Conservation (phyloP, 1,139 yeast species). For the Kodamaea plutei region DNA sequence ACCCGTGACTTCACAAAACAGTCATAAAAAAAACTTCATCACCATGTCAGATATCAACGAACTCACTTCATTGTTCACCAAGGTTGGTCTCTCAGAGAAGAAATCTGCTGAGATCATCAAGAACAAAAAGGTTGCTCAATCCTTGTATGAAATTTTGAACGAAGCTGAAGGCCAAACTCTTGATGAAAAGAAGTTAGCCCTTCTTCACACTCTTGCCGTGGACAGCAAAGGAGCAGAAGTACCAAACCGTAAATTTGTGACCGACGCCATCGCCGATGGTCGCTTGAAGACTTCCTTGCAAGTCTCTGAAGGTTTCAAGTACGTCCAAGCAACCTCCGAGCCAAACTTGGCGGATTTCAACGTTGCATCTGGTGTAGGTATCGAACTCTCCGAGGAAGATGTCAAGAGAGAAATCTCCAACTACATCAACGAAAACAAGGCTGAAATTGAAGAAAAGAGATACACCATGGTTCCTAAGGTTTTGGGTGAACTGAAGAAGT, state of each 20-base stretch:
- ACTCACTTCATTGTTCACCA: conserved; percentile 43
- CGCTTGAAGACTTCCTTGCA: conserved; percentile 66
- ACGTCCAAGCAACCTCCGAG: conserved; percentile 49
- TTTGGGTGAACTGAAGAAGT: conserved; percentile 69
- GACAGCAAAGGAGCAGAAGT: conserved; percentile 48
- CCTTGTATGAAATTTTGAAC: conserved; percentile 57
- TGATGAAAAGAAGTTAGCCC: conserved; percentile 52
- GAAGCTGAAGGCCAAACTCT: conserved; percentile 23
- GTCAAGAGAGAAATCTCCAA: conserved; percentile 54
- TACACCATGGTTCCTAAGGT: conserved; percentile 73
- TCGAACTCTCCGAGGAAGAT: conserved; percentile 62
- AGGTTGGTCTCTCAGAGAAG: conserved; percentile 68
- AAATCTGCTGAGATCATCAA: conserved; percentile 72
- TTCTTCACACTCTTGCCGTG: conserved; percentile 75
- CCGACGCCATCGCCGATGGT: conserved; percentile 60
- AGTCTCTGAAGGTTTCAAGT: conserved; percentile 76
- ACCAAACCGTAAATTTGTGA: conserved; percentile 46
- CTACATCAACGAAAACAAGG: conserved; percentile 57
- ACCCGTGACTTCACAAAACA: too few species aligned
- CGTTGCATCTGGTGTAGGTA: conserved; percentile 75
- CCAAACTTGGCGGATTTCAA: conserved; percentile 47
- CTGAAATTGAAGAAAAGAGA: conserved; percentile 62
- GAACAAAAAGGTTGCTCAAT: conserved; percentile 76
- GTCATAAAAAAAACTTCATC: too few species aligned
- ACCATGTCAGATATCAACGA: conserved; percentile 31